Evolutionary conservation across 2,329 filamentous ascomycete genomes (phyloP).

Genomic region (Ophiostoma tasmaniense): DNA sequence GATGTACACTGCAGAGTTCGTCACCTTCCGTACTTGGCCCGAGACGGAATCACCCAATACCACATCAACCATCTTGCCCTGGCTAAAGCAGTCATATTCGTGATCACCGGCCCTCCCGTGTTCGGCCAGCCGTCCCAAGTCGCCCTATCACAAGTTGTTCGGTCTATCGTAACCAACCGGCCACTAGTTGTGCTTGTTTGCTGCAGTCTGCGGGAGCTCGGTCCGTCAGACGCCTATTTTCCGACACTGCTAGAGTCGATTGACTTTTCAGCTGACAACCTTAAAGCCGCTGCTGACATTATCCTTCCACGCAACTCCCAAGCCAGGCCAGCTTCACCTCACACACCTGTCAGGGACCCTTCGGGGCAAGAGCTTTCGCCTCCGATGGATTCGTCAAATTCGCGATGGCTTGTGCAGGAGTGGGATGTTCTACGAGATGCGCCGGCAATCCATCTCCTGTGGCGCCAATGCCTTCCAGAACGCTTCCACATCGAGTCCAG

Average conservation of each 20-base stretch:
- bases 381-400: conserved; percentile 27
- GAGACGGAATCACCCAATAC: conserved; percentile 53
- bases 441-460: conserved; percentile 36
- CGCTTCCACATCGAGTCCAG: conserved; percentile 38
- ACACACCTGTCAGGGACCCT: conserved; percentile 14
- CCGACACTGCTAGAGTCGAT: conserved; percentile 44
- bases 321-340: conserved; percentile 8
- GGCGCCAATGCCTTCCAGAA: conserved; percentile 37
- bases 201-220: conserved; percentile 35
- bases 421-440: conserved; percentile 36
- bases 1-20: conserved; percentile 52
- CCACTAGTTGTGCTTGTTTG: conserved; percentile 47
- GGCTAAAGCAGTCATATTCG: conserved; percentile 52
- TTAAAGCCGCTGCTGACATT: conserved; percentile 43
- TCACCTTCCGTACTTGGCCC: conserved; percentile 63
- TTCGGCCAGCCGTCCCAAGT: conserved; percentile 43
- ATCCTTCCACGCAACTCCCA: conserved; percentile 34
- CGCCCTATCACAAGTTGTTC: conserved; percentile 32
- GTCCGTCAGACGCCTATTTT: conserved; percentile 35
- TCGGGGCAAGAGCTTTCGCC: background rate
- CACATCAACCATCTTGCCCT: conserved; percentile 55
- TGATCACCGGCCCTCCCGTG: conserved; percentile 44
- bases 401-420: conserved; percentile 35
- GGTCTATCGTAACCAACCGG: conserved; percentile 26
- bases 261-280: conserved; percentile 38